Conservation (phyloP, 1,284 basidiomycete genomes). For the Cystobasidiaceae sp. region DNA sequence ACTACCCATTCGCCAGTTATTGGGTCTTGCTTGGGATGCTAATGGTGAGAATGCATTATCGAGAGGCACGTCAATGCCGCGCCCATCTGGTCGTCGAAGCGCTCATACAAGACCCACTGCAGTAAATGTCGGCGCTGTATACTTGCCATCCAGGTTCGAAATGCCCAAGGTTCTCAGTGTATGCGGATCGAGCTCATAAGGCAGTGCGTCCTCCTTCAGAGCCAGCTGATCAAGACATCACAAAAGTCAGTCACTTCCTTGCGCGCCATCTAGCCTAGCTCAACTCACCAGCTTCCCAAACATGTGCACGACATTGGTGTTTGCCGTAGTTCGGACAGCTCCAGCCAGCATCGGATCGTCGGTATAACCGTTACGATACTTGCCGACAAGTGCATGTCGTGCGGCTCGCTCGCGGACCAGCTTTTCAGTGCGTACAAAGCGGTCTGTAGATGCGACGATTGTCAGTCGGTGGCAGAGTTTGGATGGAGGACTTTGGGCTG, state of each 20-base stretch:
- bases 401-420: background rate
- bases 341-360: background rate
- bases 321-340: background rate
- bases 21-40: background rate
- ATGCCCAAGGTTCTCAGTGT: background rate
- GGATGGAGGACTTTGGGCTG: background rate
- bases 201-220: slow-evolving; percentile 9
- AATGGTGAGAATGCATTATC: background rate
- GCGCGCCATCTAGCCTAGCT: background rate
- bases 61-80: background rate
- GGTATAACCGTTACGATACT: slow-evolving; percentile 7
- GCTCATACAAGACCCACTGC: background rate
- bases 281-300: background rate
- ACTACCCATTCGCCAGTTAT: background rate
- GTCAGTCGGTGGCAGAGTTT: background rate
- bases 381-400: background rate
- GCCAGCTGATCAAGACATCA: background rate
- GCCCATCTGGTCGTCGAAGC: background rate
- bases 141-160: background rate
- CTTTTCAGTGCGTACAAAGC: background rate
- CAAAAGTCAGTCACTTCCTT: background rate
- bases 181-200: slow-evolving; percentile 7
- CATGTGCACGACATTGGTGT: background rate
- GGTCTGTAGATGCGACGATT: background rate
- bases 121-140: background rate